Conservation (phyloP, 768 basidiomycete genomes). For the Amyloporia xantha region DNA sequence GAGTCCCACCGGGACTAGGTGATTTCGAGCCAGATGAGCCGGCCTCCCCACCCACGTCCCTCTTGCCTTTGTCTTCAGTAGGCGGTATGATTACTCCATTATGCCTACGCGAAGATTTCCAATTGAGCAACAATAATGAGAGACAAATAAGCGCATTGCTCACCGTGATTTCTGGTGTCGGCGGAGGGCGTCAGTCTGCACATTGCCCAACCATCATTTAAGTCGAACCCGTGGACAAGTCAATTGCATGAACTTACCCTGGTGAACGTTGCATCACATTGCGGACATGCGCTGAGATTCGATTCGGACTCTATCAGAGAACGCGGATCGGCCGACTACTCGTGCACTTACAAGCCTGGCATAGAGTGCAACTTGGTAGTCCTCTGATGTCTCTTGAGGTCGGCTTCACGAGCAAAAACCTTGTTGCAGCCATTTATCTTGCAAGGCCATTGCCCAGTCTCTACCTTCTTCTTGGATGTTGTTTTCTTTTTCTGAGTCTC, state of each 20-base stretch:
- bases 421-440: slow-evolving; percentile 78
- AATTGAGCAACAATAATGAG: not conserved
- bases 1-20: slow-evolving; percentile 46
- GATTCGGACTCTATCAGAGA: slow-evolving; percentile 8
- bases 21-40: slow-evolving; percentile 38
- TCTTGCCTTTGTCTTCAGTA: slow-evolving; percentile 21
- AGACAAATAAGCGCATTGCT: slow-evolving; percentile 17
- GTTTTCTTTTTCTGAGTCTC: slow-evolving; percentile 35
- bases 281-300: slow-evolving; percentile 62
- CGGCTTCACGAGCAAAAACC: slow-evolving; percentile 76
- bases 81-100: slow-evolving; percentile 63
- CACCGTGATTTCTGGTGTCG: slow-evolving; percentile 78
- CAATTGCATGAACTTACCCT: slow-evolving; percentile 41
- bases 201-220: not conserved
- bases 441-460: slow-evolving; percentile 67
- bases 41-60: slow-evolving; percentile 21
- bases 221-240: no score
- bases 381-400: slow-evolving; percentile 74
- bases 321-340: no score
- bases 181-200: slow-evolving; percentile 72
- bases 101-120: slow-evolving; percentile 36
- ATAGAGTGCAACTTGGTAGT: slow-evolving; percentile 73
- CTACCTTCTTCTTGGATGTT: slow-evolving; percentile 40
- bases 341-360: slow-evolving; percentile 53
- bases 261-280: slow-evolving; percentile 77